These are phyloP conservation scores for Rachicladosporium sp. DNA, from an alignment of 2,329 filamentous ascomycete genomes.

Conservation along the genomic window DNA sequence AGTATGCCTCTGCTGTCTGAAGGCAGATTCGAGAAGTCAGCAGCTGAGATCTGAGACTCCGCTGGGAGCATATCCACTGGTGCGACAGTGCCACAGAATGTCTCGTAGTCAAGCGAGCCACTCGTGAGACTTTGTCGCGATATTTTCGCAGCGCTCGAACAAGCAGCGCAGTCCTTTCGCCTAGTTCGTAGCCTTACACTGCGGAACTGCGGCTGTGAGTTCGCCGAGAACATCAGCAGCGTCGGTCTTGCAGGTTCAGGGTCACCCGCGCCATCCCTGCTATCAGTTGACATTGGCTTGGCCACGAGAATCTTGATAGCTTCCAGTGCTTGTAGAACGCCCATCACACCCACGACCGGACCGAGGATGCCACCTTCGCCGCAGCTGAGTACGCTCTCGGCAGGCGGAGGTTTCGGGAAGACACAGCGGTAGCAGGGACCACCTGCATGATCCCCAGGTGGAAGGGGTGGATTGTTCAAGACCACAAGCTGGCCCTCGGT, in stretches of 20 bases:
- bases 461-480: constrained; percentile 64
- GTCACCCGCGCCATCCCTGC: constrained; percentile 2
- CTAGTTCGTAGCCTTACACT: constrained; percentile 61
- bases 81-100: constrained; percentile 61
- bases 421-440: constrained; percentile 91
- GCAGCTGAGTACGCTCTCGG: constrained; percentile 71
- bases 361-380: constrained; percentile 89
- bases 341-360: constrained; percentile 87
- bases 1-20: constrained; percentile 34
- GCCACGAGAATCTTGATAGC: constrained; percentile 69
- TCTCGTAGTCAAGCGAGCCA: constrained; percentile 67
- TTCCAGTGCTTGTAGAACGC: constrained; percentile 80
- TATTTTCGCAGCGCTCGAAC: constrained; percentile 51
- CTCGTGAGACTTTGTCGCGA: constrained; percentile 49
- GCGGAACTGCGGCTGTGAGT: constrained; percentile 49
- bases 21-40: constrained; percentile 40
- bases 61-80: constrained; percentile 46
- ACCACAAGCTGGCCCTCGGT: constrained; percentile 84
- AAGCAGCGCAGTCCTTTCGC: constrained; percentile 62
- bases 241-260: constrained; percentile 22
- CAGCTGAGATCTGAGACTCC: constrained; percentile 55
- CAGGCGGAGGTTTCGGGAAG: constrained; percentile 76
- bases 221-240: constrained; percentile 45
- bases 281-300: constrained; percentile 8
- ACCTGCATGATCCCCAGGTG: constrained; percentile 44